A percentile compares a stretch with the other conserved stretches of the same genome.
These are phyloP conservation scores for Trichoderma erinaceum DNA, from an alignment of 495 filamentous ascomycete species.

Conservation along the genomic window DNA sequence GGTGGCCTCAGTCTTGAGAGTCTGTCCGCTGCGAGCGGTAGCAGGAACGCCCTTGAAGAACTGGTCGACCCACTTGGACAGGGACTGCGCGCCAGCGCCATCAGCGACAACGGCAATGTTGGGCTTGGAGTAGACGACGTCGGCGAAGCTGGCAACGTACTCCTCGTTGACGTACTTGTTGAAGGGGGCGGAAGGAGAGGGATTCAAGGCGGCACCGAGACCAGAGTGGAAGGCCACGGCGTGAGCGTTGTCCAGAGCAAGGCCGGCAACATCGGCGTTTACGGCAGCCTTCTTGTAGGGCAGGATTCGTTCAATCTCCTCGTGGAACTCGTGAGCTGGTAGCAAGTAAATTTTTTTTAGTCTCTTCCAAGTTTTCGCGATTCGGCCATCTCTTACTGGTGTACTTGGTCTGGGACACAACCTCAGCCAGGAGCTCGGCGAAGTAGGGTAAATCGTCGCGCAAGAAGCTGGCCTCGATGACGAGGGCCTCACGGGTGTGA, in stretches of 20 bases:
- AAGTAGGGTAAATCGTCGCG: conserved; percentile 96
- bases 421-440: conserved; percentile 88
- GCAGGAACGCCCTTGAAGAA: conserved; percentile 65
- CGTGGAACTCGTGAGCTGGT: conserved; percentile 77
- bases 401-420: conserved; percentile 80
- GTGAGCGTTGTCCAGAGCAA: conserved; percentile 83
- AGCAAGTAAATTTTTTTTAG: conserved; percentile 15
- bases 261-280: conserved; percentile 55
- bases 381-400: conserved; percentile 50
- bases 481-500: conserved; percentile 87
- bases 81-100: conserved; percentile 66
- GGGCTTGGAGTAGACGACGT: conserved; percentile 72
- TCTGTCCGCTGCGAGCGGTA: conserved; percentile 26
- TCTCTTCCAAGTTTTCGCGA: neutral
- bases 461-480: conserved; percentile 89
- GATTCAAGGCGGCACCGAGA: conserved; percentile 70
- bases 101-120: conserved; percentile 90
- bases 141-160: conserved; percentile 63
- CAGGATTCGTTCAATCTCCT: conserved; percentile 71
- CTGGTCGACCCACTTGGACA: conserved; percentile 86
- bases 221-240: conserved; percentile 89
- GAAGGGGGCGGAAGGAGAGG: conserved; percentile 60
- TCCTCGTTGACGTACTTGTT: conserved; percentile 71
- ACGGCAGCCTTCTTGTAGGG: conserved; percentile 63
- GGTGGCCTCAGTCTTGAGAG: conserved; percentile 44